Evolutionary conservation across 1,139 yeast species (phyloP).

Genomic region (Zygosaccharomyces pseudobailii): DNA sequence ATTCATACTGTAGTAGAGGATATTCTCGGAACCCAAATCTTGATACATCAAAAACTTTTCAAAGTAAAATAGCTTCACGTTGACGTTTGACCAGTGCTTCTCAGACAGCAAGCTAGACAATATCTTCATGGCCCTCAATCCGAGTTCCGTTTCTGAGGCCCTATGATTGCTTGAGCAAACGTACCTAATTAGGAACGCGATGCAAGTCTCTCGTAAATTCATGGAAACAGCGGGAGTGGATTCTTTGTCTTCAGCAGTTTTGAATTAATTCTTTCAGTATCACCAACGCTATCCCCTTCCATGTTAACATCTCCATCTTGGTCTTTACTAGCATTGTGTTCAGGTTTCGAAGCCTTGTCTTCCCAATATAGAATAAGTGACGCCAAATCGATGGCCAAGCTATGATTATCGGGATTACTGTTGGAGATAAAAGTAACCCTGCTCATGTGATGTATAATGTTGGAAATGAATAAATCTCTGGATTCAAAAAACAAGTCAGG

Average conservation of each 20-base stretch:
- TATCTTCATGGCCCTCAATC: slow-evolving; percentile 73
- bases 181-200: slow-evolving; percentile 84
- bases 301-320: slow-evolving; percentile 27
- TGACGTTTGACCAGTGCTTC: slow-evolving; percentile 79
- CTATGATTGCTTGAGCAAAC: slow-evolving; percentile 84
- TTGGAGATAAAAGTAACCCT: slow-evolving; percentile 78
- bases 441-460: slow-evolving; percentile 89
- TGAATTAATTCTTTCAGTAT: background rate
- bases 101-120: slow-evolving; percentile 69
- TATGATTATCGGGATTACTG: slow-evolving; percentile 77
- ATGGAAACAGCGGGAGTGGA: slow-evolving; percentile 57
- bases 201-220: slow-evolving; percentile 82
- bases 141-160: slow-evolving; percentile 78
- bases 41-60: slow-evolving; percentile 79
- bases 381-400: slow-evolving; percentile 82
- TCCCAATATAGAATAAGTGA: slow-evolving; percentile 88
- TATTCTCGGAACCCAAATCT: slow-evolving; percentile 57
- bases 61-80: slow-evolving; percentile 76
- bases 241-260: background rate
- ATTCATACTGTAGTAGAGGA: slow-evolving; percentile 73
- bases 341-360: slow-evolving; percentile 37
- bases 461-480: slow-evolving; percentile 83
- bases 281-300: slow-evolving; percentile 14
- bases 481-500: slow-evolving; percentile 80
- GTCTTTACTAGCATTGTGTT: slow-evolving; percentile 26